phyloP scores from a whole-genome alignment of 371 early-diverging fungal genomes.

The Apophysomyces variabilis region DNA sequence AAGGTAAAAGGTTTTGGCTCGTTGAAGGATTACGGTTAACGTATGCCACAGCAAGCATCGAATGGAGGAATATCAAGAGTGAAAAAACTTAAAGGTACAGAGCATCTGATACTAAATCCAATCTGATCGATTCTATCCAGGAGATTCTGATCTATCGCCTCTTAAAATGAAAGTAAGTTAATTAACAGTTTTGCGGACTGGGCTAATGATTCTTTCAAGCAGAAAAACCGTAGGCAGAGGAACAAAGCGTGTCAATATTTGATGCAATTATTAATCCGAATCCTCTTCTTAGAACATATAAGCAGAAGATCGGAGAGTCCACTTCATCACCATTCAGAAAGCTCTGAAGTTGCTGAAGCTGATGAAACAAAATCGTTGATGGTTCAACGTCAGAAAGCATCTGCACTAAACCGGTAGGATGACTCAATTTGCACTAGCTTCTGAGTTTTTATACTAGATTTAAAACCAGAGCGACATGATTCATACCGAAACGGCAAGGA shows the following conservation, averaged over 20 bases:
- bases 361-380: too few species aligned
- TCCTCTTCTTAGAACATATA: neutral
- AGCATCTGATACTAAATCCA: neutral
- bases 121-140: neutral
- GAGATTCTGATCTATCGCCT: neutral
- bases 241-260: neutral
- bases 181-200: neutral
- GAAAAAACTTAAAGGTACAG: neutral
- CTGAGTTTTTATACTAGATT: too few species aligned
- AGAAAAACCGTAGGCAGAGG: neutral
- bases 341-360: too few species aligned
- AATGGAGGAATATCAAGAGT: conserved; percentile 3
- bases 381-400: too few species aligned
- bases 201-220: neutral
- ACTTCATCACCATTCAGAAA: too few species aligned
- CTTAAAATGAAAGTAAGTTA: neutral
- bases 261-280: neutral
- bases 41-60: neutral
- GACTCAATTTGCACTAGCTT: too few species aligned
- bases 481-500: too few species aligned
- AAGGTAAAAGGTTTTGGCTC: neutral
- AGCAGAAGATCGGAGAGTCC: neutral
- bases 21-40: neutral
- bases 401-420: too few species aligned
- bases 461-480: too few species aligned